These are phyloP conservation scores for Niebla homalea DNA, from an alignment of 495 filamentous ascomycete species.

Conservation along the genomic window DNA sequence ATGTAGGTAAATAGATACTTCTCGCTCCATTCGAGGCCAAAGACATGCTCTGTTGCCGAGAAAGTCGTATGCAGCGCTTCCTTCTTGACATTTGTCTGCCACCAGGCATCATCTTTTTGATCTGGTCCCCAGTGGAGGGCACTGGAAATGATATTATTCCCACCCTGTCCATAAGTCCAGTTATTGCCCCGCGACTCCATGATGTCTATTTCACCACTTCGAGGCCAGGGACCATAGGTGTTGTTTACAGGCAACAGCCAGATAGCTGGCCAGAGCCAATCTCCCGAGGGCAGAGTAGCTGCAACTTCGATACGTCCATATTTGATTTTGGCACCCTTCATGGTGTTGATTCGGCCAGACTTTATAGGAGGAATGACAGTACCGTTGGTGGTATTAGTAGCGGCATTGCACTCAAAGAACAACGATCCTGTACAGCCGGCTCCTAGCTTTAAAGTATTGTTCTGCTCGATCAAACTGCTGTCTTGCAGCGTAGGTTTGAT, in stretches of 20 bases:
- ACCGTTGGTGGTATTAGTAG: conserved; percentile 54
- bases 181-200: conserved; percentile 70
- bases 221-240: conserved; percentile 65
- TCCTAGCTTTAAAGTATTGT: conserved; percentile 50
- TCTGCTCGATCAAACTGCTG: conserved; percentile 42
- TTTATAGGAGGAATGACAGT: conserved; percentile 67
- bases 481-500: conserved; percentile 72
- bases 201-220: conserved; percentile 79
- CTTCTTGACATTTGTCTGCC: conserved; percentile 34
- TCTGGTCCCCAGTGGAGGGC: conserved; percentile 61
- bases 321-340: conserved; percentile 52
- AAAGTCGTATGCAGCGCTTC: conserved; percentile 66
- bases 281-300: conserved; percentile 59
- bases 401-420: conserved; percentile 52
- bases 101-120: conserved; percentile 32
- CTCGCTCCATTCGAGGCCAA: conserved; percentile 72
- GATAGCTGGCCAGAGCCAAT: conserved; percentile 87
- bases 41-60: conserved; percentile 46
- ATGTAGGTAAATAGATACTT: conserved; percentile 84
- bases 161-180: conserved; percentile 56
- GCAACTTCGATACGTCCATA: conserved; percentile 73
- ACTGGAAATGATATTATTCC: conserved; percentile 71
- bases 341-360: conserved; percentile 66
- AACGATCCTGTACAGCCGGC: conserved; percentile 51
- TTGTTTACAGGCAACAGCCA: conserved; percentile 71